phyloP scores from a whole-genome alignment of 2,329 filamentous ascomycete species.

The Colletotrichum chrysophilum region DNA sequence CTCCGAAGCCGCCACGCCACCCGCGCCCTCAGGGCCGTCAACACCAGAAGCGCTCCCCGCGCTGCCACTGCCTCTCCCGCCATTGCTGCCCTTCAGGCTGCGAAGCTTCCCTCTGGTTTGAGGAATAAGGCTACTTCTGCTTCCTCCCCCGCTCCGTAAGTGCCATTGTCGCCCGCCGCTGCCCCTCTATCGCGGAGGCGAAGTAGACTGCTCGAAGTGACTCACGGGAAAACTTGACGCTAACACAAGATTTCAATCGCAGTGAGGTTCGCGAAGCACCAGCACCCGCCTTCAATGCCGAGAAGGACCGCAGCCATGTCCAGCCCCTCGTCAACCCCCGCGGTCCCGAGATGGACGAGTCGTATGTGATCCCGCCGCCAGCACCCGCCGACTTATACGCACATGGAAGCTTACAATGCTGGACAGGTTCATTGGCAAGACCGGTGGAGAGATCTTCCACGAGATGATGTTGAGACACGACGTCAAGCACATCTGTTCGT shows the following conservation, averaged over 20 bases:
- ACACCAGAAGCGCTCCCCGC: constrained; percentile 39
- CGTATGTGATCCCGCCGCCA: constrained; percentile 57
- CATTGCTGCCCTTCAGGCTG: constrained; percentile 37
- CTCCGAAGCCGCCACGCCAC: constrained; percentile 53
- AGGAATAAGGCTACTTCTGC: constrained; percentile 57
- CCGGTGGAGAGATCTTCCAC: constrained; percentile 95
- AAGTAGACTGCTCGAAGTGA: not conserved
- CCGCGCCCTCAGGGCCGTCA: constrained; percentile 51
- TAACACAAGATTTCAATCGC: constrained; percentile 27
- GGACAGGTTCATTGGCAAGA: constrained; percentile 86
- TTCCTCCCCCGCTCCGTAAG: constrained; percentile 59
- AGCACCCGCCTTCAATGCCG: constrained; percentile 65
- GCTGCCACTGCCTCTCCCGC: constrained; percentile 45
- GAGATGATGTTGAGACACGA: constrained; percentile 97
- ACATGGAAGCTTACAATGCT: not conserved
- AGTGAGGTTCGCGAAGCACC: constrained; percentile 65
- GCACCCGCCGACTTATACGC: constrained; percentile 17
- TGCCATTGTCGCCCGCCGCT: not conserved
- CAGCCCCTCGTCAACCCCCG: constrained; percentile 70
- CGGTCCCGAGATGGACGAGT: constrained; percentile 76
- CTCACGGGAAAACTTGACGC: not conserved
- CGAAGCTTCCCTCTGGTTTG: constrained; percentile 42
- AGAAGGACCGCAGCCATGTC: constrained; percentile 62
- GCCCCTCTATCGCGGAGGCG: not conserved
- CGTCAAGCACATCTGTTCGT: constrained; percentile 94